Conservation (phyloP, 108 stramenopile species). For the Halocafeteria seosinensis region DNA sequence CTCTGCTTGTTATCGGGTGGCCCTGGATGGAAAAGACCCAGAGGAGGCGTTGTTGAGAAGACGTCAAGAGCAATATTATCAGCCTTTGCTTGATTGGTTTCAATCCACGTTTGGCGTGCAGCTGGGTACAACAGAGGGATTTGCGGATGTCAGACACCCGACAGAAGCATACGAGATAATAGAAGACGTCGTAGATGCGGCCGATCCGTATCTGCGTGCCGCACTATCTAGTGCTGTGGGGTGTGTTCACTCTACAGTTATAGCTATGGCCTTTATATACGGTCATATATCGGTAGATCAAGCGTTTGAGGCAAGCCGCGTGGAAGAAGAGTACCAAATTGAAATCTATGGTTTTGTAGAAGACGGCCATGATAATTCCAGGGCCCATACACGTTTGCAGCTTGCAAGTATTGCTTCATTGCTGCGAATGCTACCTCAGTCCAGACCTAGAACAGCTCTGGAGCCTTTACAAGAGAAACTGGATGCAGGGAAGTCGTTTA, state of each 20-base stretch:
- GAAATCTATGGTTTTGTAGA: slow-evolving; percentile 88
- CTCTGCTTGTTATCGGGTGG: neutral
- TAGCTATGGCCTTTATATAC: slow-evolving; percentile 1
- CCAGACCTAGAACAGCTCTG: no score
- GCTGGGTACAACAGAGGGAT: neutral
- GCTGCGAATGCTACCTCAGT: slow-evolving; percentile 6
- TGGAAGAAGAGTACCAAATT: slow-evolving; percentile 95
- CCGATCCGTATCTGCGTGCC: neutral
- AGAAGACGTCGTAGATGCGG: neutral
- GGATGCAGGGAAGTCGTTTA: no score
- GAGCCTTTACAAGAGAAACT: no score
- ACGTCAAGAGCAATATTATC: slow-evolving; percentile 2
- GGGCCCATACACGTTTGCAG: slow-evolving; percentile 15
- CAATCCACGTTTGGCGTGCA: neutral
- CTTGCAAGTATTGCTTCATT: slow-evolving; percentile 18
- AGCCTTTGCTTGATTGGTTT: slow-evolving; percentile 11
- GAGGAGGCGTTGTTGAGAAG: slow-evolving; percentile 2
- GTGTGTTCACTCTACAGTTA: slow-evolving; percentile 2
- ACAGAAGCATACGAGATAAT: neutral
- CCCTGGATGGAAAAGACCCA: slow-evolving; percentile 1
- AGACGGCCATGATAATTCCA: slow-evolving; percentile 66
- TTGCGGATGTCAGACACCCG: neutral
- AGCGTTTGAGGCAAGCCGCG: slow-evolving; percentile 58
- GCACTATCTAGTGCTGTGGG: neutral
- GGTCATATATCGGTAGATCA: slow-evolving; percentile 14